Evolutionary conservation across 2,329 filamentous ascomycete species (phyloP).

Genomic region (Pseudogymnoascus sp.): DNA sequence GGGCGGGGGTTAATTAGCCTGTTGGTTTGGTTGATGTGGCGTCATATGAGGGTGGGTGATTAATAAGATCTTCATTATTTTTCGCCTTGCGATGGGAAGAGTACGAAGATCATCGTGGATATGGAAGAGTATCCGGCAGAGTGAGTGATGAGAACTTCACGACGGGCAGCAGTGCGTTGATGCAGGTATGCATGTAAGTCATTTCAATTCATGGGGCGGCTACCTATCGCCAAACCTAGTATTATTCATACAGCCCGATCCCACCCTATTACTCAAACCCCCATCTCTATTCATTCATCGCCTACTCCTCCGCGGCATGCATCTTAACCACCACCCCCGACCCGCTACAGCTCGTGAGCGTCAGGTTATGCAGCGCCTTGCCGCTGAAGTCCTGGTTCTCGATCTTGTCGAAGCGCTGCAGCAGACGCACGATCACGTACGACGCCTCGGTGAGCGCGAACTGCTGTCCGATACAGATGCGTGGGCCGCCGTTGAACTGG

Average conservation of each 20-base stretch:
- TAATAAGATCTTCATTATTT: neutral
- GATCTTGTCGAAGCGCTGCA: constrained; percentile 28
- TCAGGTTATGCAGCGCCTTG: constrained; percentile 22
- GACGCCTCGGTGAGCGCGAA: constrained; percentile 30
- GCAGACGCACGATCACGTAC: constrained; percentile 28
- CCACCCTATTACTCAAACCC: neutral
- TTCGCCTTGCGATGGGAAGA: neutral
- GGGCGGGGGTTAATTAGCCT: neutral
- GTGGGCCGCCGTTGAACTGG: constrained; percentile 31
- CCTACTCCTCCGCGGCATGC: constrained; percentile 20
- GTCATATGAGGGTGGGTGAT: neutral
- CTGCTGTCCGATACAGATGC: constrained; percentile 32
- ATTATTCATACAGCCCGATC: neutral
- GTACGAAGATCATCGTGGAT: neutral
- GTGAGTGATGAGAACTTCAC: neutral
- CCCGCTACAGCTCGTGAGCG: constrained; percentile 23
- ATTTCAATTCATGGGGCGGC: neutral
- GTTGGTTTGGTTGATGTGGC: neutral
- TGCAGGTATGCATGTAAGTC: neutral
- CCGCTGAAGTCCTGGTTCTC: constrained; percentile 26
- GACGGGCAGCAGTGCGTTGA: neutral
- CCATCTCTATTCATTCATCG: neutral
- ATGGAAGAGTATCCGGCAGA: neutral
- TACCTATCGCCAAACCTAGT: neutral
- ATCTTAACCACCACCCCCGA: constrained; percentile 28